Base-by-base conservation (phyloP, 2,329 filamentous ascomycete species). In the Sporothrix schenckii region DNA sequence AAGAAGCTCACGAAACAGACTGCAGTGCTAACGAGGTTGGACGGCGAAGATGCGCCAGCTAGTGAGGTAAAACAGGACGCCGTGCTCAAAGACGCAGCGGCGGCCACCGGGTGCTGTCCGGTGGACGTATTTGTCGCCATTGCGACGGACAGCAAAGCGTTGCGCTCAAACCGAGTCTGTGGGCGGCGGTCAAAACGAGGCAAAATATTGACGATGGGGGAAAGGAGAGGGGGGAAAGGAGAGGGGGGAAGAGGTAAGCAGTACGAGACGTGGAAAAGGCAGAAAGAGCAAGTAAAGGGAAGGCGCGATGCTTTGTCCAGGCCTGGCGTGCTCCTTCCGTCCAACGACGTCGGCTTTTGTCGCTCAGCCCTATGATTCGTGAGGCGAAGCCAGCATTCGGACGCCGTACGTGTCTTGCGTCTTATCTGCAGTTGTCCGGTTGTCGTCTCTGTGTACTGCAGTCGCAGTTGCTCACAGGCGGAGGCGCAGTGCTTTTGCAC, bases 271-370 rank as follows among this genome's bases (percentile, higher is more conserved):
- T 30, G 10, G 4, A 34, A 19, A 30, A 16, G 27, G n/a, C 44
- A 44, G 41, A 44, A 65, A 9, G 61, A 61, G 41, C 60, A 13
- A 19, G 19, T 6, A 41, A 24, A 21, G 50, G 65, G 65, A 67
- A 67, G 16, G 50, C 65, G 52, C 39, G 30, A 47, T 52, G 30
- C n/a, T 27, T 19, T 30, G 34, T 61, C 58, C 39, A 39, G 39
- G 39, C 58, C 65, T 34, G 34, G 34, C 27, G 27, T 91, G 34
- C 47, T 52, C 47, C 47, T 66, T 27, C 61, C 24, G 34, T 41
- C 3, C 14, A 16, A 5, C 14, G 27, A 19, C 39, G 47, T 66
- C 4, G 24, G 30, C 47, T n/a, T 34, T 52, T 50, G 27, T 39
- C 16, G 39, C 21, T 50, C 44, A 50, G 61, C 61, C 44, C 24